Evolutionary conservation across 257 asterid genomes (phyloP).

Genomic region (Nyctanthes arbortristis): DNA sequence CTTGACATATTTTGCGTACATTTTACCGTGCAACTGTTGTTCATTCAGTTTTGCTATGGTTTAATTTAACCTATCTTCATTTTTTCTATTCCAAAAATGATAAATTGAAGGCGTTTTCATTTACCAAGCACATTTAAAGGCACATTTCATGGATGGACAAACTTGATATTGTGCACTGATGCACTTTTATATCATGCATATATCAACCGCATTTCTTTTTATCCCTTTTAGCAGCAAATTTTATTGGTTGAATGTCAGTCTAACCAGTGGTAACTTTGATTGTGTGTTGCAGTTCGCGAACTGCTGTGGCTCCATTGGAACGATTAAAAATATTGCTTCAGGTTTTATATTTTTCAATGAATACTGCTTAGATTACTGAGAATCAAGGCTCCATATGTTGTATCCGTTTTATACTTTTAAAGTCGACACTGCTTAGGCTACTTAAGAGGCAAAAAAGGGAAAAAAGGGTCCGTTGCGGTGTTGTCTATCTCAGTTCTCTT

Average conservation of each 20-base stretch:
- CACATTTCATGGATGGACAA: not conserved
- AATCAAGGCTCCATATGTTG: not conserved
- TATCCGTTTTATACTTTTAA: not conserved
- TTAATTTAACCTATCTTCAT: too few relatives aligned
- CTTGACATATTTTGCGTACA: not conserved
- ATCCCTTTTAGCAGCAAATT: not conserved
- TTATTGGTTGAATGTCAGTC: not conserved
- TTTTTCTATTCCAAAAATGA: too few relatives aligned
- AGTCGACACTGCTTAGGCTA: not conserved
- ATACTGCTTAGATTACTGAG: not conserved
- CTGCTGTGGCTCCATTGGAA: conserved; percentile 99
- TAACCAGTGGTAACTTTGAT: not conserved
- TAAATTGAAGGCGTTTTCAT: not conserved
- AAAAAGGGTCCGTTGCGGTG: too few relatives aligned
- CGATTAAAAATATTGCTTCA: conserved; percentile 90
- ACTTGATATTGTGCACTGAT: not conserved
- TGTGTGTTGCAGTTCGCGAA: conserved; percentile 74
- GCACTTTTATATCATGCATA: not conserved
- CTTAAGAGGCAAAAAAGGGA: too few relatives aligned
- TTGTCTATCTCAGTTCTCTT: not conserved
- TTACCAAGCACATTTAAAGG: conserved; percentile 6
- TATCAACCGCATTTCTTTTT: not conserved
- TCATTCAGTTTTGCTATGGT: too few relatives aligned
- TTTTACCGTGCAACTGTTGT: too few relatives aligned
- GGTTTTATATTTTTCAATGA: conserved; percentile 41